phyloP scores from a whole-genome alignment of 371 early-diverging fungal genomes.

The Batrachochytrium dendrobatidis region DNA sequence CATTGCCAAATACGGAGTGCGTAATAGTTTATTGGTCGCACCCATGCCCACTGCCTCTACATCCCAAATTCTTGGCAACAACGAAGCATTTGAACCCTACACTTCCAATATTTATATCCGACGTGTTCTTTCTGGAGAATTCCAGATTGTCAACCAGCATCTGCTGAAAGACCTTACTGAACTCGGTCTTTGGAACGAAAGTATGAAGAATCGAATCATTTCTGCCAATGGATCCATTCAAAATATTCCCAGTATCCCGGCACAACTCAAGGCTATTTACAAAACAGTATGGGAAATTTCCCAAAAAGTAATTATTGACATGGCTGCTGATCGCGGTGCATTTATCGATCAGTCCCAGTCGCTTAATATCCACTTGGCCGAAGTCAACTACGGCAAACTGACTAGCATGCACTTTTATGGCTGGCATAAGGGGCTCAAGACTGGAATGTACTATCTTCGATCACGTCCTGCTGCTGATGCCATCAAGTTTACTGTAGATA shows the following conservation, averaged over 20 bases:
- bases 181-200: slow-evolving; percentile 91
- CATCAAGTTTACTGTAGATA: slow-evolving; percentile 89
- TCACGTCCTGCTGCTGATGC: slow-evolving; percentile 97
- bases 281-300: slow-evolving; percentile 99
- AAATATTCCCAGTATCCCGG: slow-evolving; percentile 75
- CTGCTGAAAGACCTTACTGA: slow-evolving; percentile 91
- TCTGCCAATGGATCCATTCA: slow-evolving; percentile 95
- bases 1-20: slow-evolving; percentile 87
- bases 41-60: slow-evolving; percentile 99
- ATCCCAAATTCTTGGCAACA: slow-evolving; percentile 97
- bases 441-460: slow-evolving; percentile 99
- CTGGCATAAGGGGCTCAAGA: slow-evolving; percentile 98
- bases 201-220: slow-evolving; percentile 95
- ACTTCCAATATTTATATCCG: slow-evolving; percentile 98
- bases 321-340: slow-evolving; percentile 89
- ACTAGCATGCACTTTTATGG: slow-evolving; percentile 99
- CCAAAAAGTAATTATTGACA: slow-evolving; percentile 50
- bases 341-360: slow-evolving; percentile 99
- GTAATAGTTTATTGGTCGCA: slow-evolving; percentile 96
- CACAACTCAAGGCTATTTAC: slow-evolving; percentile 90
- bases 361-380: slow-evolving; percentile 94
- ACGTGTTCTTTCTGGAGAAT: slow-evolving; percentile 98
- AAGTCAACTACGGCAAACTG: slow-evolving; percentile 85
- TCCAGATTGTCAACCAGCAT: slow-evolving; percentile 98
- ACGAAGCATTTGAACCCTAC: slow-evolving; percentile 99